These are phyloP conservation scores for Pseudopithomyces chartarum DNA, from an alignment of 2,329 filamentous ascomycete species.

Conservation along the genomic window DNA sequence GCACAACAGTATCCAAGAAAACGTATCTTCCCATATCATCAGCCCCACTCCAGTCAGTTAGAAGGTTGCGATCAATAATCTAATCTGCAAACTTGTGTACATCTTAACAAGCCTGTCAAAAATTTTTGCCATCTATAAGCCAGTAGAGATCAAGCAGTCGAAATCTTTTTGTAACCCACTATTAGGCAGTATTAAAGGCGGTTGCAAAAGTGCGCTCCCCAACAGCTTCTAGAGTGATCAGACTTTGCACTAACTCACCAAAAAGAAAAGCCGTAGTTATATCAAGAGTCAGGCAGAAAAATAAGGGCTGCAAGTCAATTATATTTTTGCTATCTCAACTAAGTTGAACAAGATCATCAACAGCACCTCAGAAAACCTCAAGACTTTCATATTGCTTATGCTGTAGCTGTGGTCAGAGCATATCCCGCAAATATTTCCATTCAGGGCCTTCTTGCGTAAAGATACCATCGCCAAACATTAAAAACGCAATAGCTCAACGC, in stretches of 20 bases:
- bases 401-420: conserved; percentile 55
- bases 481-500: conserved; percentile 40
- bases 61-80: conserved; percentile 53
- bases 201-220: conserved; percentile 37
- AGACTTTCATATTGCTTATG: conserved; percentile 56
- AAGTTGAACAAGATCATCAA: conserved; percentile 58
- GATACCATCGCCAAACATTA: conserved; percentile 46
- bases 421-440: conserved; percentile 39
- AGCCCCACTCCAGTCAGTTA: conserved; percentile 23
- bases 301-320: conserved; percentile 65
- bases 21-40: conserved; percentile 40
- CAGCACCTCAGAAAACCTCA: conserved; percentile 61
- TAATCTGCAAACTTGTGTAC: conserved; percentile 45
- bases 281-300: conserved; percentile 70
- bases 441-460: conserved; percentile 48
- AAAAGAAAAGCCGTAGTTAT: conserved; percentile 72
- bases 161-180: conserved; percentile 41
- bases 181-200: conserved; percentile 47
- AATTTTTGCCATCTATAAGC: conserved; percentile 46
- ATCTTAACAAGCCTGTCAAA: conserved; percentile 20
- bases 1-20: conserved; percentile 43
- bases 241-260: conserved; percentile 52
- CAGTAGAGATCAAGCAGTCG: conserved; percentile 49
- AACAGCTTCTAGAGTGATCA: conserved; percentile 20
- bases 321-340: conserved; percentile 53